Evolutionary conservation across 2,329 filamentous ascomycete genomes (phyloP), one percentile per base, ranked within the genome.

Genomic region (Seiridium cupressi): DNA sequence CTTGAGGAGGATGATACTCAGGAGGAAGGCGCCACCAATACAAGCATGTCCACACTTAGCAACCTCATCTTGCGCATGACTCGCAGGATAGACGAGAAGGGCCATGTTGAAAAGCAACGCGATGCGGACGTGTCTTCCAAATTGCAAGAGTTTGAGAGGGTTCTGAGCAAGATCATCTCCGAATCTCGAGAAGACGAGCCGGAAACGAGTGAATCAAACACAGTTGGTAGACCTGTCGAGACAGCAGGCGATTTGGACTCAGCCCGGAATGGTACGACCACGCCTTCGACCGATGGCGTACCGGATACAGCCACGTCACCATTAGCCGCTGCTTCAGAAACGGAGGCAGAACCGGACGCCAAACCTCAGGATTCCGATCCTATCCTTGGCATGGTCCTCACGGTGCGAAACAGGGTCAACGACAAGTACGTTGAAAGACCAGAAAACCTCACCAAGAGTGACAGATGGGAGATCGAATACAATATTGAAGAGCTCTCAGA

Each of bases 401-500:
- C 86, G 0, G 78, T 92, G 55, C 85, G 85, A 64, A 95, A 91
- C 77, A 85, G 84, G 64, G 83, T 96, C 58, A 89, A 95, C 68
- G 88, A 84, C 18, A 58, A 77, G 10, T 82, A 84, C 58, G 84
- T 92, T 1, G 70, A 77, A 0, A 87, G 92, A 3, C 90, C 92
- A 0, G 64, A 74, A 1, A 66, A 79, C 0, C 71, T 89, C 51
- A 73, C 56, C 0, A 38, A 67, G 11, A 26, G 8, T 5, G 73
- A 70, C 60, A 86, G 64, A 69, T 97, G 93, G 93, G 73, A 77
- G 0, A 78, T 97, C n/a, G 86, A 95, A 66, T 97, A 96, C 74
- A 82, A 87, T 42, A 76, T 97, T 53, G 81, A 83, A 51, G 89
- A 93, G 64, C 77, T 93, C 2, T 57, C 74, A 0, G 64, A 73